Evolutionary conservation across 2,329 filamentous ascomycete species (phyloP), one percentile per base, ranked within the genome.

Genomic region (Rasamsonia emersonii): DNA sequence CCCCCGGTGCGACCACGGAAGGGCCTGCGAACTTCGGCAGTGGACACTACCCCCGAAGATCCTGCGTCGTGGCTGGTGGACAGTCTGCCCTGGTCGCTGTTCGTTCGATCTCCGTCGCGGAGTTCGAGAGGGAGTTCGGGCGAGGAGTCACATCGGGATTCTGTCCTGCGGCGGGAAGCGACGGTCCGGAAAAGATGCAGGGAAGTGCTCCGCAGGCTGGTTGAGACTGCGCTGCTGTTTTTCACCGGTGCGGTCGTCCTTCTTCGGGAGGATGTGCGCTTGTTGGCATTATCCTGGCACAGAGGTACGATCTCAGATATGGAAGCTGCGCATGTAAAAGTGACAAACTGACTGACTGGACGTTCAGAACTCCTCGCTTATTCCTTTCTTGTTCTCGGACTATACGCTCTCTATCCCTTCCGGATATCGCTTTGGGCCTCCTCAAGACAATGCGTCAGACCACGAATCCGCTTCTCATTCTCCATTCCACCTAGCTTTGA

Each of bases 401-500:
- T 62, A 17, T 62, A 60, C 39, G 46, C 47, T 27, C 35, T 50
- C 24, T 83, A 84, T 44, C 79, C 79, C 2, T 33, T 80, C 23
- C 66, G 77, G 35, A 57, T 80, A n/a, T 48, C 44, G 23, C 33
- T 39, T 14, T 48, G 43, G 18, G 42, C 40, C 11, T 43, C 46
- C 15, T 46, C 47, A 24, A 40, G 41, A 33, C 46, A 50, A 38
- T 51, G 47, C 30, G 32, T 45, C 14, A 44, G 44, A 32, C 41
- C 51, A 20, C 54, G 53, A 19, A 45, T 57, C 30, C 45, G 59
- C 30, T 60, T 53, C 42, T 64, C 67, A 29, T 73, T 78, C 46
- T 68, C 70, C 24, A 65, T 94, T 21, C 86, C 86, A 1, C 64
- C 76, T 3, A 70, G 74, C n/a, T 93, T 95, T 58, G 89, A 96